phyloP scores from a whole-genome alignment of 1,284 basidiomycete species.

The Agaricales sp. region DNA sequence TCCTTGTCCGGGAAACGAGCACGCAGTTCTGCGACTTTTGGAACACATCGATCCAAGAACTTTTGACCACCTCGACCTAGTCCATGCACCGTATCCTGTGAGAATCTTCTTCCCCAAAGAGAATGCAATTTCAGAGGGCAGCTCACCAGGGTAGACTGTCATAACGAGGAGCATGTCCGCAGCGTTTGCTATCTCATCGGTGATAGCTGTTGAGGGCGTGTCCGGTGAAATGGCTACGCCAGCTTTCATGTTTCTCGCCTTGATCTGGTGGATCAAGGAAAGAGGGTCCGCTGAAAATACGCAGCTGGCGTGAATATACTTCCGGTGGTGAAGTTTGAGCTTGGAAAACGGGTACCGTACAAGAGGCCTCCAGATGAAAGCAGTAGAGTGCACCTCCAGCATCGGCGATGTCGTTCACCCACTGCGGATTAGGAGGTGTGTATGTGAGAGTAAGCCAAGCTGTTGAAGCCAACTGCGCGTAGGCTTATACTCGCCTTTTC shows the following conservation, averaged over 20 bases:
- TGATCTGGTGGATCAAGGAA: conserved; percentile 70
- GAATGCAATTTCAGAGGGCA: background rate
- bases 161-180: conserved; percentile 96
- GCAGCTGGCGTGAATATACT: conserved; percentile 3
- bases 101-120: background rate
- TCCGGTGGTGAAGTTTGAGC: conserved; percentile 5
- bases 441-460: background rate
- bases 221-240: conserved; percentile 93
- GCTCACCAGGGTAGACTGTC: conserved; percentile 85
- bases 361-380: conserved; percentile 94
- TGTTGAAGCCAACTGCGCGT: conserved; percentile 4
- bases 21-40: conserved; percentile 89
- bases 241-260: conserved; percentile 73
- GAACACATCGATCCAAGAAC: conserved; percentile 89
- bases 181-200: conserved; percentile 67
- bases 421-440: conserved; percentile 35
- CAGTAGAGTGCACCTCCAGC: conserved; percentile 95
- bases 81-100: too few relatives aligned
- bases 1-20: conserved; percentile 86
- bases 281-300: conserved; percentile 53
- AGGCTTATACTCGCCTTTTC: conserved; percentile 51
- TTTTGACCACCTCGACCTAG: conserved; percentile 91
- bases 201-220: conserved; percentile 78
- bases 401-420: conserved; percentile 93
- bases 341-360: conserved; percentile 34